These are phyloP conservation scores for Phytopythium sindhum DNA, from an alignment of 352 stramenopile species.

Conservation along the genomic window DNA sequence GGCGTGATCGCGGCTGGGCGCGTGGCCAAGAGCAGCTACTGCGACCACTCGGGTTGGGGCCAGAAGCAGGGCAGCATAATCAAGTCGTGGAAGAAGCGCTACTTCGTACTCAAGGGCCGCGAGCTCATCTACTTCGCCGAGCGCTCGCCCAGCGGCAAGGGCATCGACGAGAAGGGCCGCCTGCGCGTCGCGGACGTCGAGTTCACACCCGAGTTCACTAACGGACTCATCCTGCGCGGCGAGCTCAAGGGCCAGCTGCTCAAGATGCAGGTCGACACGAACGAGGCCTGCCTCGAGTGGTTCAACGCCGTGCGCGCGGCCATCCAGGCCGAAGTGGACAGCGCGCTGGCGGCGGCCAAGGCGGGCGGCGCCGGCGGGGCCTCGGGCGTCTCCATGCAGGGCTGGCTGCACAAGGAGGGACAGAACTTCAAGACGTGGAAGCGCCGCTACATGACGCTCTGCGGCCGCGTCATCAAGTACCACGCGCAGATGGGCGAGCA, in stretches of 20 bases:
- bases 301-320: conserved; percentile 46
- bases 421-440: conserved; percentile 90
- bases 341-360: conserved; percentile 5
- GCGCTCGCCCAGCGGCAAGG: conserved; percentile 64
- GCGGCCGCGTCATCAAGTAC: conserved; percentile 61
- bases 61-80: conserved; percentile 81
- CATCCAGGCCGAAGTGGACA: conserved; percentile 19
- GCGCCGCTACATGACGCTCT: conserved; percentile 73
- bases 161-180: conserved; percentile 73
- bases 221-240: conserved; percentile 55
- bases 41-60: conserved; percentile 73
- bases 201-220: conserved; percentile 63
- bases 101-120: conserved; percentile 75
- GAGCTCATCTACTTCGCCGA: conserved; percentile 81
- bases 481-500: conserved; percentile 44
- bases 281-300: conserved; percentile 62
- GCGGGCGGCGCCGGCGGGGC: conserved; percentile 1
- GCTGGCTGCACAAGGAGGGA: conserved; percentile 79
- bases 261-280: conserved; percentile 64
- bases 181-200: conserved; percentile 55
- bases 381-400: conserved; percentile 44
- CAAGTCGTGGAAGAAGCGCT: conserved; percentile 81
- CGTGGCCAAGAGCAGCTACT: conserved; percentile 59
- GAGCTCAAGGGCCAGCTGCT: conserved; percentile 73
- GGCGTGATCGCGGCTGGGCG: conserved; percentile 41